Base-by-base conservation (phyloP, 1,284 basidiomycete species). In the Pascua guehoae region DNA sequence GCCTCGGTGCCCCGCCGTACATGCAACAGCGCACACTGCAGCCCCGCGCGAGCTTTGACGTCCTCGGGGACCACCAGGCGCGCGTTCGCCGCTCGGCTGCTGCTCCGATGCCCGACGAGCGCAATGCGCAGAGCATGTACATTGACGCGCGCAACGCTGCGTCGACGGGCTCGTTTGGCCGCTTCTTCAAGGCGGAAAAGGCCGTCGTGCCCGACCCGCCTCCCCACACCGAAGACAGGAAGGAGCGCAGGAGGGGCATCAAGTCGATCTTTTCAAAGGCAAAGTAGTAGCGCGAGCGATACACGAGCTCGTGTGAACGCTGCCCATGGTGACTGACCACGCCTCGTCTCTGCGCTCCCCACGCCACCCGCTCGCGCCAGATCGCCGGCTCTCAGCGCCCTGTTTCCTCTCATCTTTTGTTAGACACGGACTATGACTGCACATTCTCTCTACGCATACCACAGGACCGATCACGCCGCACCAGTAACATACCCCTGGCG, bases 111-210 rank as follows among this genome's bases (percentile, higher is more conserved):
- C 18, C 42, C 47, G 45, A 17, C 16, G 49, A 39, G 4, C 47
- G 58, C 47, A 49, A 53, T 47, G 66, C 61, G 17, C 63, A 67
- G 50, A 62, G 58, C 52, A 69, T 71, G 66, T 71, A 71, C 53
- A 63, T 61, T 38, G 58, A 71, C 43, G 61, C 63, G 17, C 38
- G 54, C 0, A 64, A 53, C 4, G 60, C 54, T 4, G 66, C 54
- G 14, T 65, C 63, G 2, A 64, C 58, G 2, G 64, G 61, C 11
- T 64, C 60, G 47, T 67, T 68, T 49, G 64, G 62, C 10, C 44
- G 60, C 18, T 61, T 55, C 56, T 47, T 58, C 41, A 57, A 50
- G 51, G 50, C 51, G 43, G 39, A 40, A 38, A 47, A 46, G 32
- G 46, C 24, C 18, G 54, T n/a, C 24, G 16, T 37, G 4, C 47